Conservation (phyloP, 2,329 filamentous ascomycete species). For the Colletotrichum higginsianum region DNA sequence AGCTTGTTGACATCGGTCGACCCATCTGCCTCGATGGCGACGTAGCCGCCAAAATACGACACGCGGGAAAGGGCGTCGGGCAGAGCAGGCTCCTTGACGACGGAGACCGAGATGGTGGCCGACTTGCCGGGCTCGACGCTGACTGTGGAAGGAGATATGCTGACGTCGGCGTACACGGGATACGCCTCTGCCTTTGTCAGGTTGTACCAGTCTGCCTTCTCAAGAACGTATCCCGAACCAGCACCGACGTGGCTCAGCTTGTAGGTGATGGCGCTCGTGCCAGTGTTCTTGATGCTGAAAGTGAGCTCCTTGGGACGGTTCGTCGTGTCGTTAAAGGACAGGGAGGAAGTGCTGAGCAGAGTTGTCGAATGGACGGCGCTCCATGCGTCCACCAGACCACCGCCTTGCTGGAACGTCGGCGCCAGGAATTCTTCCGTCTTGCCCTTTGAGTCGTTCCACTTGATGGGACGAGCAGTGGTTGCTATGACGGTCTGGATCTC, state of each 20-base stretch:
- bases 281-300: constrained; percentile 56
- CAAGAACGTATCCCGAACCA: constrained; percentile 52
- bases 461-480: constrained; percentile 44
- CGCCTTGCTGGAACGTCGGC: constrained; percentile 57
- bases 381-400: constrained; percentile 55
- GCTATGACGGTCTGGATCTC: constrained; percentile 45
- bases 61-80: constrained; percentile 43
- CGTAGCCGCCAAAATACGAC: constrained; percentile 50
- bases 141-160: constrained; percentile 30
- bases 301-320: constrained; percentile 50
- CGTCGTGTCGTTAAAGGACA: constrained; percentile 58
- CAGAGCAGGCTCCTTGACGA: constrained; percentile 32
- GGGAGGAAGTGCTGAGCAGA: constrained; percentile 50
- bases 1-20: constrained; percentile 25
- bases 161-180: constrained; percentile 10
- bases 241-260: constrained; percentile 48
- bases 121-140: constrained; percentile 43
- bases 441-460: constrained; percentile 44
- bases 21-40: constrained; percentile 44
- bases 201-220: constrained; percentile 14
- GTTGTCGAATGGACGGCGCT: constrained; percentile 53
- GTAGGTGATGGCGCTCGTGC: constrained; percentile 50
- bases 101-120: constrained; percentile 42
- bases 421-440: constrained; percentile 25
- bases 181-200: constrained; percentile 6